Conservation (phyloP, 2,329 filamentous ascomycete species). For the Leptographium flavum region DNA sequence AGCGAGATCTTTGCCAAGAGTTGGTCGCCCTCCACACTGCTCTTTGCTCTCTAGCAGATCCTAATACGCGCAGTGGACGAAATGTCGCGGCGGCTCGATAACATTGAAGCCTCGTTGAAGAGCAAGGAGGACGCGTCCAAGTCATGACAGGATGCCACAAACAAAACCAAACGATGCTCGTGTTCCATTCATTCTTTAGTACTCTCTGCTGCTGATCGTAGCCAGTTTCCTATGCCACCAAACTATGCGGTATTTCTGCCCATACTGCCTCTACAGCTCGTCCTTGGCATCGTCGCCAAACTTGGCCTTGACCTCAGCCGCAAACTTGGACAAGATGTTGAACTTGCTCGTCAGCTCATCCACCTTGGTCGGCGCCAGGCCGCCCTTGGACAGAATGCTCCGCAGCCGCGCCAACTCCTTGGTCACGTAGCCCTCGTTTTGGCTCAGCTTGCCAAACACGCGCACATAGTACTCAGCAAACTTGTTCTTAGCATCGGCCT, state of each 20-base stretch:
- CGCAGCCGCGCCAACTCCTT: slow-evolving; percentile 78
- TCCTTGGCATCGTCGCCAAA: neutral
- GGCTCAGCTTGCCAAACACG: slow-evolving; percentile 70
- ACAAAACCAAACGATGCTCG: no score
- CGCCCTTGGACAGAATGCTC: slow-evolving; percentile 72
- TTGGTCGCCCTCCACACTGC: slow-evolving; percentile 28
- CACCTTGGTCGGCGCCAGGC: slow-evolving; percentile 69
- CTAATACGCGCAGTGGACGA: slow-evolving; percentile 59
- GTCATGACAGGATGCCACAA: neutral
- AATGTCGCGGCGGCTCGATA: slow-evolving; percentile 77
- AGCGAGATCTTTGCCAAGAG: slow-evolving; percentile 81
- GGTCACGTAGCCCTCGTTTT: slow-evolving; percentile 62
- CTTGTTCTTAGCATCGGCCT: slow-evolving; percentile 50
- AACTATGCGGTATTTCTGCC: no score
- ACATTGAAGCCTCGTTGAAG: slow-evolving; percentile 59
- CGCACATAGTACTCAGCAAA: slow-evolving; percentile 91
- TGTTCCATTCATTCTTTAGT: no score
- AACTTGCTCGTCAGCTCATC: slow-evolving; percentile 77
- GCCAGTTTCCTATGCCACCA: no score
- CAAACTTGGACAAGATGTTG: slow-evolving; percentile 76
- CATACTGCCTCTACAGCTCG: neutral
- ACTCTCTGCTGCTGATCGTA: no score
- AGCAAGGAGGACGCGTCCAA: slow-evolving; percentile 26
- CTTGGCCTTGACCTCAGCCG: slow-evolving; percentile 42
- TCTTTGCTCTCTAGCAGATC: neutral